Evolutionary conservation across 176 grass and related monocot species (phyloP), one percentile per base, ranked within the genome.

Genomic region (Coix lacrymajobi): DNA sequence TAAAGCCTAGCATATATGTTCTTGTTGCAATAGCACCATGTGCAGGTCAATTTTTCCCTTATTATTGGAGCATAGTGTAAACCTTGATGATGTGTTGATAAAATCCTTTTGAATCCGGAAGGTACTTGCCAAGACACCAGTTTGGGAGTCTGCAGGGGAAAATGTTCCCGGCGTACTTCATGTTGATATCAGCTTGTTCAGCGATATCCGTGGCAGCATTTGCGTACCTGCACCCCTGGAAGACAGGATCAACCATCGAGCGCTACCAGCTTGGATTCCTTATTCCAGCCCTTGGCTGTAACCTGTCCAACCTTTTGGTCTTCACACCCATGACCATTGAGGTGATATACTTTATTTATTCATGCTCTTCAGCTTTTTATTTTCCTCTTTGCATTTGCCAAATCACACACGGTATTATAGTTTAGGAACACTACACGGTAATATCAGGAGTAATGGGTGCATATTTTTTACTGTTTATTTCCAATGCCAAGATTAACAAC

Each of bases 301-400:
- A 95, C 79, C 87, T 98, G 44, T 95, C 92, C 76, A 98, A 98
- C 73, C 86, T 95, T 65, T 62, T 98, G 19, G 92, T 98, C 33
- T 91, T 98, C 88, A 93, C 90, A 0, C 95, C 95, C 37, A 94
- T 94, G 84, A 98, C 84, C 6, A 78, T 91, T 15, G 90, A 95
- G 92, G 90, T 97, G 10, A 79, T 44, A 46, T 40, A 43, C 17
- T 56, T 71, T 57, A n/a, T n/a, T n/a, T n/a, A 3, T 74, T 66
- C 30, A 10, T 43, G 36, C n/a, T 62, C 6, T 38, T 22, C 11
- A 43, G 3, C 20, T 9, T 75, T 62, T 14, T 65, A 28, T 68
- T 31, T 28, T 24, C n/a, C n/a, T 31, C 8, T 79, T 81, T 41
- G 20, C 15, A 37, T 69, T 81, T 8, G 2, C 10, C 20, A 40